Base-by-base conservation (phyloP, 192 early-diverging fungal genomes). In the Coemansia sp. region DNA sequence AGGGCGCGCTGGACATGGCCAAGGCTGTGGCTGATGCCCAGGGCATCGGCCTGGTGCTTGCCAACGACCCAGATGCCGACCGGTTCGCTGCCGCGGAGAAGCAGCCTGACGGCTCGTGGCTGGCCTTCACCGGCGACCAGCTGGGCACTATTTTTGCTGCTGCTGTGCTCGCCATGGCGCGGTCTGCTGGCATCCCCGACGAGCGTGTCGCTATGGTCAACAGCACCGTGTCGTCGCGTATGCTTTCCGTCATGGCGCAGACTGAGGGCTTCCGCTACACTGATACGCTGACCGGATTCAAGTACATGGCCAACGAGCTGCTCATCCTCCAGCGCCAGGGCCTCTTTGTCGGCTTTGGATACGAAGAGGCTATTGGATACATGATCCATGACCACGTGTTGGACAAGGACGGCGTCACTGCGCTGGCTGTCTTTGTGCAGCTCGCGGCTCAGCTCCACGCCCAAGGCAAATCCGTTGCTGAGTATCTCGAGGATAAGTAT, bases 41-140 rank as follows among this genome's bases (percentile, higher is more conserved):
- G 46, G 85, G 84, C 36, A 73, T 85, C 20, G 68, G 64, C 12
- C 72, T 97, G 18, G 92, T 98, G 9, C 78, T 98, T 40, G 95
- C 95, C 16, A 98, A 98, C 76, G 96, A 98, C 73, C 96, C 96
- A 1, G 96, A 98, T 77, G 93, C 94, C 18, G 96, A 98, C 79
- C 88, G 96, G 38, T 89, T 98, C 65, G 93, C 95, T 1, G 89
- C 92, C n/a, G 94, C 95, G 12, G 94, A 95, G 85, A 88, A 88
- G 74, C 89, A 89, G 76, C 52, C 79, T 10, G 80, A 83, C 62
- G 90, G 89, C 58, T 77, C 86, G 57, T 98, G 95, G 95, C 78
- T 87, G 15, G 69, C 91, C 16, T 97, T 96, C 55, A 93, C 88
- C 18, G 96, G 96, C 49, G 95, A 98, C 75, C 91, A 97, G 83